Percentiles rank a stretch among this genome's conserved stretches.
phyloP scores from a whole-genome alignment of 2,329 filamentous ascomycete genomes.

The Penicillium capsulatum region DNA sequence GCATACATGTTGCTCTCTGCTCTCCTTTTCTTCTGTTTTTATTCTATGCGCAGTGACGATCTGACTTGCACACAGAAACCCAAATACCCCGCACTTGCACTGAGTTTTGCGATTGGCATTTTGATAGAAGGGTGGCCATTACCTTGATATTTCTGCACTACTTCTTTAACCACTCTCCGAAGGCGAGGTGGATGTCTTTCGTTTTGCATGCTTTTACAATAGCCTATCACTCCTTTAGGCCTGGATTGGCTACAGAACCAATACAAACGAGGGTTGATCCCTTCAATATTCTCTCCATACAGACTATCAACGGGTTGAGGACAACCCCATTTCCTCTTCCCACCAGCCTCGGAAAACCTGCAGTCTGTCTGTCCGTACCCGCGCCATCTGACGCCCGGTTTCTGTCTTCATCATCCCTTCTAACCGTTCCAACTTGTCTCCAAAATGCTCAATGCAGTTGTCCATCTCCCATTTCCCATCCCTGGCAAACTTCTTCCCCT shows the following conservation, averaged over 20 bases:
- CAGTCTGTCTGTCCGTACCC: conserved; percentile 48
- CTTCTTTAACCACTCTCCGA: no score
- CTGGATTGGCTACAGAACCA: conserved; percentile 5
- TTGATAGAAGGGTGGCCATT: conserved; percentile 21
- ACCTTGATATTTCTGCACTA: neutral
- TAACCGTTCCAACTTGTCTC: conserved; percentile 67
- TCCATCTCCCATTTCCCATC: conserved; percentile 49
- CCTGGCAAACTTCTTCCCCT: conserved; percentile 25
- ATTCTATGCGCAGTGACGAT: conserved; percentile 1
- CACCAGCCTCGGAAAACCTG: conserved; percentile 52
- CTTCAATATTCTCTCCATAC: conserved; percentile 1
- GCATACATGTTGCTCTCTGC: conserved; percentile 7
- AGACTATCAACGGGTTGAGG: neutral
- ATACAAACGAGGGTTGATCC: neutral
- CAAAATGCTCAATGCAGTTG: conserved; percentile 69
- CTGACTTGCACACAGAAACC: conserved; percentile 18
- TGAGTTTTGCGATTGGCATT: conserved; percentile 7
- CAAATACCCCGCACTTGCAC: conserved; percentile 19
- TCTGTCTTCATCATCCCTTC: conserved; percentile 58
- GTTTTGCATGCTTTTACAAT: conserved; percentile 1
- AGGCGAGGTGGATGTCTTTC: neutral
- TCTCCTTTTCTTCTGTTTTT: conserved; percentile 2
- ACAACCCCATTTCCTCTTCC: conserved; percentile 45
- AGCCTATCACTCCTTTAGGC: conserved; percentile 7
- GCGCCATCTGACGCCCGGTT: conserved; percentile 49